A percentile compares a stretch with the other conserved stretches of the same genome.
These are phyloP conservation scores for Pulveroboletus sp. DNA, from an alignment of 768 basidiomycete species.

Conservation along the genomic window DNA sequence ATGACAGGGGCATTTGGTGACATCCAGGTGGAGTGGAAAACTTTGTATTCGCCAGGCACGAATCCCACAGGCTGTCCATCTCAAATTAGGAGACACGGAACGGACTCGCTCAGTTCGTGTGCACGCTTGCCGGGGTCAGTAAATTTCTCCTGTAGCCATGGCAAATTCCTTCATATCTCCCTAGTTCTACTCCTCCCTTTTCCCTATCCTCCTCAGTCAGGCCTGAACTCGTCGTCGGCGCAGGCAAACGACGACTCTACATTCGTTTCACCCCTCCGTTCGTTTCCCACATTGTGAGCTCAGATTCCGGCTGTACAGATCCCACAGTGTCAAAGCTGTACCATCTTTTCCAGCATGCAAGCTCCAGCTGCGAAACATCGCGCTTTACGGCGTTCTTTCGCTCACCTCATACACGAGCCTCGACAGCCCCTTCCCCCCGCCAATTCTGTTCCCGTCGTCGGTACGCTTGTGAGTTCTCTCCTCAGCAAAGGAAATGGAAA, in stretches of 20 bases:
- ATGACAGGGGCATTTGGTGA: too few relatives aligned
- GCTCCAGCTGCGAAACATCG: slow-evolving; percentile 7
- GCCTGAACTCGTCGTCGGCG: slow-evolving; percentile 5
- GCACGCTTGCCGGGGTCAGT: background rate
- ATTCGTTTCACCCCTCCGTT: slow-evolving; percentile 21
- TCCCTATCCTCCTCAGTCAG: background rate
- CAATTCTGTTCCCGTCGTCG: slow-evolving; percentile 36
- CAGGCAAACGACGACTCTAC: slow-evolving; percentile 15
- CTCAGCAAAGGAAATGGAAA: slow-evolving; percentile 18
- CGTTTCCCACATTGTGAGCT: slow-evolving; percentile 9
- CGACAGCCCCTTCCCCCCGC: slow-evolving; percentile 30
- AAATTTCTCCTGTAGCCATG: slow-evolving; percentile 20
- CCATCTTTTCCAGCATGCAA: slow-evolving; percentile 13
- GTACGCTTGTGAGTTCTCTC: slow-evolving; percentile 34
- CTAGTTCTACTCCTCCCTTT: background rate
- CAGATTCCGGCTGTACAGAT: background rate
- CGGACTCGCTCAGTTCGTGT: too few relatives aligned
- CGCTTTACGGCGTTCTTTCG: slow-evolving; percentile 6
- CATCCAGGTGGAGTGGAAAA: slow-evolving; percentile 2
- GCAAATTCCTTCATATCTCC: slow-evolving; percentile 11
- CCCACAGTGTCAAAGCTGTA: slow-evolving; percentile 4
- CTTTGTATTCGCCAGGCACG: background rate
- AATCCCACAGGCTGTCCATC: background rate
- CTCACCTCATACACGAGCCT: slow-evolving; percentile 34
- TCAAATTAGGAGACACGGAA: background rate